Evolutionary conservation across 2,329 filamentous ascomycete species (phyloP).

Genomic region (Monosporascus ibericus): DNA sequence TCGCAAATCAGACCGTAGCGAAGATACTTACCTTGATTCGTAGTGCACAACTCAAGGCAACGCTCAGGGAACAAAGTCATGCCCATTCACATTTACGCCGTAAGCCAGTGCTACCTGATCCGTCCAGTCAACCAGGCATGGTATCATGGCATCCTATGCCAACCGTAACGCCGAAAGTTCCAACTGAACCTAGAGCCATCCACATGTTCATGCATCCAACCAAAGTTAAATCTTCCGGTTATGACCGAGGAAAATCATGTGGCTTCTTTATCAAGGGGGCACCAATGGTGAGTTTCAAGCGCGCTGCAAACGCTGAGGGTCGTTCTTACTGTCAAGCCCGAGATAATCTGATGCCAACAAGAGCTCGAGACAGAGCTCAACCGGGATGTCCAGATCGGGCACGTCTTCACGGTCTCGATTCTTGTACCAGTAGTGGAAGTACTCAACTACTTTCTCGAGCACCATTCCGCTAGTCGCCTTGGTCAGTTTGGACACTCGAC

Average conservation of each 20-base stretch:
- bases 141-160: slow-evolving; percentile 5
- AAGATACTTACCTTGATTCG: not conserved
- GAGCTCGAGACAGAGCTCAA: slow-evolving; percentile 71
- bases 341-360: slow-evolving; percentile 73
- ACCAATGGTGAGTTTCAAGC: slow-evolving; percentile 5
- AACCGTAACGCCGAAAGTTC: not conserved
- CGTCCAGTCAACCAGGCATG: not conserved
- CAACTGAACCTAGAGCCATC: slow-evolving; percentile 7
- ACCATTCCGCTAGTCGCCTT: slow-evolving; percentile 53
- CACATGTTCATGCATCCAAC: slow-evolving; percentile 15
- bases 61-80: not conserved
- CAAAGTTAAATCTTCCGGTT: not conserved
- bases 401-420: slow-evolving; percentile 65
- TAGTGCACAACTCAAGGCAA: not conserved
- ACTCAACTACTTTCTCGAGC: slow-evolving; percentile 76
- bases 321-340: slow-evolving; percentile 55
- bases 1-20: not conserved
- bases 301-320: not conserved
- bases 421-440: slow-evolving; percentile 77
- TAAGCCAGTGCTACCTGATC: not conserved
- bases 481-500: slow-evolving; percentile 12
- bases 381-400: slow-evolving; percentile 73
- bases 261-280: slow-evolving; percentile 7
- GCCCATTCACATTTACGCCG: not conserved
- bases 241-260: slow-evolving; percentile 1